Evolutionary conservation across 139 green algal genomes (phyloP), one percentile per base, ranked within the genome.

Genomic region (Eudorina sp.): DNA sequence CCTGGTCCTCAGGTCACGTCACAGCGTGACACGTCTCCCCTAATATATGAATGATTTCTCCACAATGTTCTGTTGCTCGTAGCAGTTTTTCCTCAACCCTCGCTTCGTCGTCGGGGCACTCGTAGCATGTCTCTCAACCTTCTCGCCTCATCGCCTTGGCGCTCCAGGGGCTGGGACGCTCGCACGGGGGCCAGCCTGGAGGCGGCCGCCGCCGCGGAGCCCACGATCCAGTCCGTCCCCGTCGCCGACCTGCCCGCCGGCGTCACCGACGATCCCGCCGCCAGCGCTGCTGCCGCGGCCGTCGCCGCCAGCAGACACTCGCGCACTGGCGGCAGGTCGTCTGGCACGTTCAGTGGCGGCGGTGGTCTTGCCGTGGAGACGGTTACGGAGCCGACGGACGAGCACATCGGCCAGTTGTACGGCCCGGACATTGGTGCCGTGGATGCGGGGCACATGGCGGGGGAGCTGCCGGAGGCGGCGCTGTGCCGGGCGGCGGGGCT

Each of bases 381-480:
- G 25, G 19, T 19, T 31, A 34, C 11, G 53, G 53, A 48, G 21
- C 45, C 53, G 77, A n/a, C 25, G 4, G 78, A 75, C 1, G 78
- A 74, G 80, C 60, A 86, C 2, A 29, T 86, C 40, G 43, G 29
- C 41, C 60, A 62, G 80, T 31, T 86, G 80, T 86, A 66, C 60
- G 80, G 80, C 43, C 18, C 27, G 9, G 31, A 38, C 0, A 19
- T 48, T 31, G 60, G n/a, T 4, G 9, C 2, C 3, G 60, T 86
- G 31, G 60, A 62, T 29, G 29, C 41, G 29, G 80, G 80, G 11
- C 31, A 53, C 13, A 7, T 86, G 60, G 80, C 43, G 80, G 80
- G 80, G 38, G 80, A 86, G 58, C 43, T 86, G 58, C 60, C 80
- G 60, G 16, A 70, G 62, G 27, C 53, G 29, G 60, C 60, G 13